A percentile compares a stretch with the other conserved stretches of the same genome.
Evolutionary conservation across 1,284 basidiomycete genomes (phyloP).

Genomic region (Boletus mariae): DNA sequence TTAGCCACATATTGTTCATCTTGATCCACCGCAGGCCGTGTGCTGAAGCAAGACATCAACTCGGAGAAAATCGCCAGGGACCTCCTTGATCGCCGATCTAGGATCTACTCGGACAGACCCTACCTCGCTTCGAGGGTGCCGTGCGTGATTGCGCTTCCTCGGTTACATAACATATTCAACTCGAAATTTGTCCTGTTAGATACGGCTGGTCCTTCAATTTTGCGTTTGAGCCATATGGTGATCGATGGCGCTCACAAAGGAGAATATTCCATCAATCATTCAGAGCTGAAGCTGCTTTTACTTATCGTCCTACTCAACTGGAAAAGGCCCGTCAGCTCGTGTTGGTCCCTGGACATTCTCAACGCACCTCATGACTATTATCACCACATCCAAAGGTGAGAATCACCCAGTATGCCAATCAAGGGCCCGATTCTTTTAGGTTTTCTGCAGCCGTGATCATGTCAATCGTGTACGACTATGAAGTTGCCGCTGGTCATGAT

Average conservation of each 20-base stretch:
- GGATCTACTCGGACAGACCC: conserved; percentile 28
- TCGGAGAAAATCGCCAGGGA: conserved; percentile 23
- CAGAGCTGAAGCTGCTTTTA: conserved; percentile 16
- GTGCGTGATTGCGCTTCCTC: conserved; percentile 7
- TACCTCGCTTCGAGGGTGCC: conserved; percentile 19
- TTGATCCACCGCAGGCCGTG: conserved; percentile 1
- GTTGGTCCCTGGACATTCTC: not conserved
- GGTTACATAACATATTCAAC: not conserved
- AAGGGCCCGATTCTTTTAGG: conserved; percentile 1
- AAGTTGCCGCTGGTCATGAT: conserved; percentile 14
- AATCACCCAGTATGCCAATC: not conserved
- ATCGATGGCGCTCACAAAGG: conserved; percentile 26
- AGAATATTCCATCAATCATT: conserved; percentile 30
- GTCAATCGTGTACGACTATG: conserved; percentile 28
- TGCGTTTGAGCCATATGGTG: conserved; percentile 17
- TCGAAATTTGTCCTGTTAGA: conserved; percentile 11
- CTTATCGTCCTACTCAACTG: conserved; percentile 21
- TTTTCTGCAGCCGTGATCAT: conserved; percentile 22
- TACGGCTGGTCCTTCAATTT: conserved; percentile 28
- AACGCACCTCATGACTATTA: not conserved
- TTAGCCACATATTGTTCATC: no score
- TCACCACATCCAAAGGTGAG: conserved; percentile 3
- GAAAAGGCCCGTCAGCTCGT: conserved; percentile 9
- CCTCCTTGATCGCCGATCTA: conserved; percentile 24
- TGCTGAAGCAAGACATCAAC: conserved; percentile 22